Conservation (phyloP, 257 asterid genomes). For the Plantago major region DNA sequence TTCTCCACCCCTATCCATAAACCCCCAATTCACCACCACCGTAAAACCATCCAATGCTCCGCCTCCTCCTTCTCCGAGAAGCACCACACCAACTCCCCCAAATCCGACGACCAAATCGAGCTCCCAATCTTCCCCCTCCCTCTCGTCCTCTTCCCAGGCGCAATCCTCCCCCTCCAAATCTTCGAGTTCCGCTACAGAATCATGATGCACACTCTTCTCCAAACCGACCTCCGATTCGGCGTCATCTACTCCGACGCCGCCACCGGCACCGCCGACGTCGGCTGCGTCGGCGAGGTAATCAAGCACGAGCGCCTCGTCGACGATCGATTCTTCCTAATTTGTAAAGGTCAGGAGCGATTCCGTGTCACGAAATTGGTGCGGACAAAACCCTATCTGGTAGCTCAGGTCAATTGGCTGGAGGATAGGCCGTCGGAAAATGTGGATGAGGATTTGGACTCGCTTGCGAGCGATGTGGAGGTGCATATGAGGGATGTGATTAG, state of each 20-base stretch:
- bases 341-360: slow-evolving; percentile 96
- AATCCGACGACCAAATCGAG: slow-evolving; percentile 72
- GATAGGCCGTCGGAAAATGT: slow-evolving; percentile 80
- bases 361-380: slow-evolving; percentile 70
- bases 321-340: slow-evolving; percentile 82
- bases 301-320: slow-evolving; percentile 93
- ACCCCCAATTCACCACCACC: not conserved
- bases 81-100: slow-evolving; percentile 58
- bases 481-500: slow-evolving; percentile 91
- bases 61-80: slow-evolving; percentile 87
- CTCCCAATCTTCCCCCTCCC: slow-evolving; percentile 96
- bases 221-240: slow-evolving; percentile 95
- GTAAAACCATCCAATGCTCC: slow-evolving; percentile 51
- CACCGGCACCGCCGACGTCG: slow-evolving; percentile 82
- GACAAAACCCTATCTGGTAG: slow-evolving; percentile 82
- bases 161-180: slow-evolving; percentile 82
- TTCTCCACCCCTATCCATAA: slow-evolving; percentile 39
- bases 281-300: slow-evolving; percentile 93
- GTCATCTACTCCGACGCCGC: slow-evolving; percentile 84
- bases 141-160: slow-evolving; percentile 92
- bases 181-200: slow-evolving; percentile 95
- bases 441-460: slow-evolving; percentile 52
- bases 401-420: slow-evolving; percentile 93
- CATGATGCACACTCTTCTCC: slow-evolving; percentile 98
- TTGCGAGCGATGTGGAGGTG: slow-evolving; percentile 68